phyloP scores from a whole-genome alignment of 257 asterid genomes.

The Asclepias syriaca region DNA sequence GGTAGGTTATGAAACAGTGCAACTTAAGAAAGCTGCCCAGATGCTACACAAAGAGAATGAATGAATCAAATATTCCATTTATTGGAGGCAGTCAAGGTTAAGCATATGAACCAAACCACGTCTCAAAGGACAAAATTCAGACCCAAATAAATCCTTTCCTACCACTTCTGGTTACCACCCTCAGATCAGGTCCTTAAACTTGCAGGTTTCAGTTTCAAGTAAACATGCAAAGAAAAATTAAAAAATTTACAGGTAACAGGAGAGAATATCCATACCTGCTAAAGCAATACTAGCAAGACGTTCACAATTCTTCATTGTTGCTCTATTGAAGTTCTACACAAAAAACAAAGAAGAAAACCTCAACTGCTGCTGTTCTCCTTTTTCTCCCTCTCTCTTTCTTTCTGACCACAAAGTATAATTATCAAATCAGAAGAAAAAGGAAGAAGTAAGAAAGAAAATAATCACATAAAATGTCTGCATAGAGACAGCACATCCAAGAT shows the following conservation, averaged over 20 bases:
- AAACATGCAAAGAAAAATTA: neutral
- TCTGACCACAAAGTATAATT: neutral
- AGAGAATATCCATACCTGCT: conserved; percentile 22
- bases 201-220: neutral
- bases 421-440: neutral
- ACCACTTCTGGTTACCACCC: neutral
- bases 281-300: conserved; percentile 42
- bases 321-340: neutral
- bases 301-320: conserved; percentile 32
- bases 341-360: neutral
- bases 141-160: neutral
- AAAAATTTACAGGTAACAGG: neutral
- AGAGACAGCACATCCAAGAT: neutral
- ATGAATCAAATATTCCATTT: neutral
- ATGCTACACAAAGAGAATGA: neutral
- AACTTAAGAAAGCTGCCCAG: neutral
- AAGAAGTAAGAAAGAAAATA: neutral
- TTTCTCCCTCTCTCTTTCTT: neutral
- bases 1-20: neutral
- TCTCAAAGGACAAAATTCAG: neutral
- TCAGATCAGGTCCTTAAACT: neutral
- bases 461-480: neutral
- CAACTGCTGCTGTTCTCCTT: neutral
- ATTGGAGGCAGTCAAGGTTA: neutral
- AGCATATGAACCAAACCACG: neutral